Evolutionary conservation across 208 protist genomes (phyloP).

Genomic region (Acanthamoeba healyi): DNA sequence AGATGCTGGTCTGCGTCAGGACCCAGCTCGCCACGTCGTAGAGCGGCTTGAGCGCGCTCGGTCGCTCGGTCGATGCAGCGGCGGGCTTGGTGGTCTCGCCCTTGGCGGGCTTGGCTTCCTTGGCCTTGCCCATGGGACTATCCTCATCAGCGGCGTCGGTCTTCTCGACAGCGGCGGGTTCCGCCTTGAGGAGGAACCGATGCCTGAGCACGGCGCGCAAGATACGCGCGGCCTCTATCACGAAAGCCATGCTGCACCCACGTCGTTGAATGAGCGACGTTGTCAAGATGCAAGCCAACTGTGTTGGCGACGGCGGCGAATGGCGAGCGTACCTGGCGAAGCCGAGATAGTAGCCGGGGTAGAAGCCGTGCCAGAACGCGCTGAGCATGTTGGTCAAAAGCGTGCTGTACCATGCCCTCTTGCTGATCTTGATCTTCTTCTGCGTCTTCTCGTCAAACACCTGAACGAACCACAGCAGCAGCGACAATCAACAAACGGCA

Average conservation of each 20-base stretch:
- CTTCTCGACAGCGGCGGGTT: not conserved
- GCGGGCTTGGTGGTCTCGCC: not conserved
- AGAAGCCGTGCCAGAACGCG: constrained; percentile 85
- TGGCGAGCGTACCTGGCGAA: not conserved
- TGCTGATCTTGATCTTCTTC: constrained; percentile 67
- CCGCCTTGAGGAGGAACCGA: not conserved
- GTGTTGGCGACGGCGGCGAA: not conserved
- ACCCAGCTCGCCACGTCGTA: constrained; percentile 30
- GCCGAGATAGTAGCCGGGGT: constrained; percentile 82
- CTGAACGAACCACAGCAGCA: not conserved
- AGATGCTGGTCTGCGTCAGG: constrained; percentile 48
- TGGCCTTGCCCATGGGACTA: constrained; percentile 30
- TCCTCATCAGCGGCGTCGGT: not conserved
- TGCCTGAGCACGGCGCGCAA: not conserved
- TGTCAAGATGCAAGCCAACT: not conserved
- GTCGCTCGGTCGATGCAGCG: not conserved
- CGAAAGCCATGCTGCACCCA: not conserved
- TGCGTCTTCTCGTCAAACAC: constrained; percentile 42
- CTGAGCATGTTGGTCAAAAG: constrained; percentile 69
- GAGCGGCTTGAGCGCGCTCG: not conserved
- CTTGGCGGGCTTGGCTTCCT: constrained; percentile 39
- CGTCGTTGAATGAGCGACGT: not conserved
- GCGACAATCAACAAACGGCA: not conserved
- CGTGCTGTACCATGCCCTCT: constrained; percentile 74
- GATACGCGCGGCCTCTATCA: not conserved